A percentile compares a stretch with the other conserved stretches of the same genome.
phyloP scores from a whole-genome alignment of 2,329 filamentous ascomycete species.

The Aaosphaeria pasadenensis region DNA sequence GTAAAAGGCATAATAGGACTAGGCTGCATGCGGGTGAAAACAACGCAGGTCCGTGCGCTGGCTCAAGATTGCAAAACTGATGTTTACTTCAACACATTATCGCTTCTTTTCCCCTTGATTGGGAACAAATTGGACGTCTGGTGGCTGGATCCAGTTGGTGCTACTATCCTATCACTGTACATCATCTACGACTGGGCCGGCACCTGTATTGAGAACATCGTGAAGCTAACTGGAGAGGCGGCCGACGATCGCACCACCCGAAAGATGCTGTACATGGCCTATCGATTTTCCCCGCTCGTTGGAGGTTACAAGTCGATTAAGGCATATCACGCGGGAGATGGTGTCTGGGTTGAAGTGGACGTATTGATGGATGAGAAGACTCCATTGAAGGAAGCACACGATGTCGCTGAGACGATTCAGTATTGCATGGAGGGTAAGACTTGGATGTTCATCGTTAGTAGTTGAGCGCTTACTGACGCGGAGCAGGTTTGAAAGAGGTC shows the following conservation, averaged over 20 bases:
- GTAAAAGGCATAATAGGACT: constrained; percentile 61
- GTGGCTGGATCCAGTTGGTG: constrained; percentile 66
- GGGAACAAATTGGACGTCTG: constrained; percentile 58
- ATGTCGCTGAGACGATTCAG: constrained; percentile 62
- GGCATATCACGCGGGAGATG: constrained; percentile 62
- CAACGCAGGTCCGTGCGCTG: constrained; percentile 62
- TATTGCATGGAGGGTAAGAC: constrained; percentile 55
- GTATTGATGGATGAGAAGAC: constrained; percentile 56
- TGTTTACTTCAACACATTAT: constrained; percentile 63
- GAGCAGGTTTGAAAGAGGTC: constrained; percentile 45
- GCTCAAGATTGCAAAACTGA: constrained; percentile 64
- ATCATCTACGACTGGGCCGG: constrained; percentile 68
- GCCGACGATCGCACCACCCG: constrained; percentile 51
- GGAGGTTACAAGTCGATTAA: constrained; percentile 54
- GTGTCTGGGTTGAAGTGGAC: constrained; percentile 62
- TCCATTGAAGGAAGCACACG: constrained; percentile 53
- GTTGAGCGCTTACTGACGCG: constrained; percentile 30
- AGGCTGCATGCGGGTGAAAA: constrained; percentile 59
- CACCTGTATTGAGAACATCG: constrained; percentile 60
- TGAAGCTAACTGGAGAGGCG: constrained; percentile 57
- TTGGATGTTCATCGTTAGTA: constrained; percentile 10
- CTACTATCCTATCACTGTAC: constrained; percentile 60
- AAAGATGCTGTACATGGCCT: constrained; percentile 60
- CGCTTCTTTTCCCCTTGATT: constrained; percentile 60
- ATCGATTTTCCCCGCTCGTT: constrained; percentile 54